These are phyloP conservation scores for Pichia sp. DNA, from an alignment of 1,139 yeast species.

Conservation along the genomic window DNA sequence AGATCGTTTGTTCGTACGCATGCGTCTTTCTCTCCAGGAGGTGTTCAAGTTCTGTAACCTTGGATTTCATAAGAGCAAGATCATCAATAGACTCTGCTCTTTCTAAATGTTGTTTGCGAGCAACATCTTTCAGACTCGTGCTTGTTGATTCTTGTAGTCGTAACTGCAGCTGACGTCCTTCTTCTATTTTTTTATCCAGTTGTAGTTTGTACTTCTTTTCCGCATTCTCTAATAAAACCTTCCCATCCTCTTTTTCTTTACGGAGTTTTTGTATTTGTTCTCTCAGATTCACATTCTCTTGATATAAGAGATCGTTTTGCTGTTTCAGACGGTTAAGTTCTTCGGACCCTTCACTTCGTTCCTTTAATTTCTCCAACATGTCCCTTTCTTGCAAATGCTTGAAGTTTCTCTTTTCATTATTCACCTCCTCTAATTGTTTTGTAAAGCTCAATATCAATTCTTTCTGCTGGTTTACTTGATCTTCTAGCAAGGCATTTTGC, in stretches of 20 bases:
- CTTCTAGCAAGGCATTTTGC: slow-evolving; percentile 15
- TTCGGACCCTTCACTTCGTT: background rate
- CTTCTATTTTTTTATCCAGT: background rate
- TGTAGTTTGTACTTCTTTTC: background rate
- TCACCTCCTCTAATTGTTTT: slow-evolving; percentile 13
- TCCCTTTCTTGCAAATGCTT: slow-evolving; percentile 6
- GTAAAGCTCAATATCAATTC: slow-evolving; percentile 13
- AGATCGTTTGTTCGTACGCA: slow-evolving; percentile 9
- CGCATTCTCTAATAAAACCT: background rate
- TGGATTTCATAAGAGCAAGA: slow-evolving; percentile 3
- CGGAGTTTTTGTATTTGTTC: slow-evolving; percentile 1
- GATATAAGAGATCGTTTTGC: slow-evolving; percentile 2
- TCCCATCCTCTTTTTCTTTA: slow-evolving; percentile 1
- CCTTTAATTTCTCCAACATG: slow-evolving; percentile 2
- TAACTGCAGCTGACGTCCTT: background rate
- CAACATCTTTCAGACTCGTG: too few species aligned
- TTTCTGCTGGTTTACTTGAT: slow-evolving; percentile 20
- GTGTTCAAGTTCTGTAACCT: slow-evolving; percentile 11
- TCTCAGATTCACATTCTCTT: slow-evolving; percentile 2
- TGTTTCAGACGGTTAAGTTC: slow-evolving; percentile 1
- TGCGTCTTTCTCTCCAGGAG: slow-evolving; percentile 5
- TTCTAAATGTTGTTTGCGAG: too few species aligned
- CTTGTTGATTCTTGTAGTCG: too few species aligned
- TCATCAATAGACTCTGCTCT: too few species aligned
- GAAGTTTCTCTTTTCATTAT: slow-evolving; percentile 5